Evolutionary conservation across 371 early-diverging fungal genomes (phyloP).

Genomic region (Entomophthora muscae): DNA sequence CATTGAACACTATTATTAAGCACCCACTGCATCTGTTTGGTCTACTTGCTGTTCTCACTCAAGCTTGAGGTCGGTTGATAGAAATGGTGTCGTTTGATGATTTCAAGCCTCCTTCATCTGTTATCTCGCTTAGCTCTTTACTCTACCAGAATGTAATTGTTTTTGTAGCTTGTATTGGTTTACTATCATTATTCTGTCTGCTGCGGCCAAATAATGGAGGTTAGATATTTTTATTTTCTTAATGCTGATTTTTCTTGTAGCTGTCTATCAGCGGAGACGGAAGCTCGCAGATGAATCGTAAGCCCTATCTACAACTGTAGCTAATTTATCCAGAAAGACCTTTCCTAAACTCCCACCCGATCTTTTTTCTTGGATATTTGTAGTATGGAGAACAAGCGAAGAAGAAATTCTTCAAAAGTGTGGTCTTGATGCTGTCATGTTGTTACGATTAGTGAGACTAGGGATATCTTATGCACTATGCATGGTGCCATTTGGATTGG

Average conservation of each 20-base stretch:
- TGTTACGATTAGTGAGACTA: conserved; percentile 45
- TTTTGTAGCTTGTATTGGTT: not conserved
- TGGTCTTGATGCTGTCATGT: conserved; percentile 65
- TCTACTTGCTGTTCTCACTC: too few species aligned
- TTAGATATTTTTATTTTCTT: not conserved
- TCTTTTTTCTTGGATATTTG: conserved; percentile 35
- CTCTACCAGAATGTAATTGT: conserved; percentile 1
- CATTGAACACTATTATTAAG: too few species aligned
- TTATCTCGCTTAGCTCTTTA: not conserved
- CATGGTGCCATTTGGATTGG: not conserved
- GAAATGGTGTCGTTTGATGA: not conserved
- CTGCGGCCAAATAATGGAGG: conserved; percentile 8
- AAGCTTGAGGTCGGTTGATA: too few species aligned
- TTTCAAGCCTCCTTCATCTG: not conserved
- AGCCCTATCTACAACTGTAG: not conserved
- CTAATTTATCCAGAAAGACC: not conserved
- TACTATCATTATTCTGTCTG: not conserved
- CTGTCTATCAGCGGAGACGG: not conserved
- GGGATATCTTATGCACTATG: conserved; percentile 10
- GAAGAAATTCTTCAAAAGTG: conserved; percentile 31
- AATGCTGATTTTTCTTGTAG: not conserved
- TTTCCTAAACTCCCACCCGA: conserved; percentile 26
- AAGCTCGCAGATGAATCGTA: conserved; percentile 2
- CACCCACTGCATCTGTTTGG: too few species aligned
- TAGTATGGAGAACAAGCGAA: conserved; percentile 32